Base-by-base conservation (phyloP, 2,329 filamentous ascomycete species). In the Fusarium sp. region DNA sequence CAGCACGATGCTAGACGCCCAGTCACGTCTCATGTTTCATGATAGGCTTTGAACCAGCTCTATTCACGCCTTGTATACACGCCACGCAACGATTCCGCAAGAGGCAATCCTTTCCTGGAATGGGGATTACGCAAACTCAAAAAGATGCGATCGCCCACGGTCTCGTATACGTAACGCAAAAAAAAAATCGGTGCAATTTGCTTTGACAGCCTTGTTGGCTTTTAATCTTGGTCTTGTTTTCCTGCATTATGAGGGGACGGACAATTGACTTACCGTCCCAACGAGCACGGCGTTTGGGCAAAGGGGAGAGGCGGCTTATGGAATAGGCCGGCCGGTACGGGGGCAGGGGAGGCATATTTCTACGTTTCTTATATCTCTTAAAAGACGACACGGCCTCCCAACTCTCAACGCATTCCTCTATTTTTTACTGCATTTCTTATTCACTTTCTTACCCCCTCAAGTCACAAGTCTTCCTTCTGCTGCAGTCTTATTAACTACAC, bases 261-360 rank as follows among this genome's bases (percentile, higher is more conserved):
- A 61, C 43, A 73, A 56, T 64, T 44, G 58, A 64, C 46, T 63
- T 56, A 63, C 53, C 57, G 72, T 71, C 65, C 65, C 65, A 57
- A 74, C 54, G 63, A 78, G 76, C 76, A 78, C 69, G 76, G 76
- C 76, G 76, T 77, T 78, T 65, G 64, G 76, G 74, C 72, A 70
- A 66, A 69, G 66, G 69, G 47, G 64, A 66, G 58, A 66, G 70
- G 59, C 56, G 53, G 31, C 57, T 59, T 63, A 64, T 50, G 69
- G 65, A 57, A 64, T 63, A 41, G 58, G 60, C 50, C 56, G 61
- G 63, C 65, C 58, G 61, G 63, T 54, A 57, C 35, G 42, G 43
- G 48, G 57, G 37, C 39, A 56, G 56, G 39, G 68, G 55, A 56
- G 60, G 62, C 49, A 56, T 57, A 42, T 57, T 57, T 63, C 31